Evolutionary conservation across 1,284 basidiomycete species (phyloP).

Genomic region (Ustilago vetiveriae): DNA sequence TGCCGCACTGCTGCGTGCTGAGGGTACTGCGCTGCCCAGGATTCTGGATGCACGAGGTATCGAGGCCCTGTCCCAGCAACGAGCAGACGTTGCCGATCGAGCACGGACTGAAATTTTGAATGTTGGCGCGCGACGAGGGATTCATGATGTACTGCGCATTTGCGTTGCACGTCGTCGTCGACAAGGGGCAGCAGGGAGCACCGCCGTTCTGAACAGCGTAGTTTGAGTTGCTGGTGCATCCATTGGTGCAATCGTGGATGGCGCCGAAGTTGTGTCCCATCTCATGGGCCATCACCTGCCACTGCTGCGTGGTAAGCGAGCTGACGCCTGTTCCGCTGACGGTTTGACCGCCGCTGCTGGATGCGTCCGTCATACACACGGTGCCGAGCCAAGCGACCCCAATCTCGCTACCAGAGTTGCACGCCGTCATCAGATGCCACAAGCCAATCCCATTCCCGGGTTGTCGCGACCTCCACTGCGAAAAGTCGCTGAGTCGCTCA

Average conservation of each 20-base stretch:
- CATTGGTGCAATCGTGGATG: slow-evolving; percentile 74
- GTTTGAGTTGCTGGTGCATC: slow-evolving; percentile 72
- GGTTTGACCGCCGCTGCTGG: slow-evolving; percentile 70
- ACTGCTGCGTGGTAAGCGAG: slow-evolving; percentile 74
- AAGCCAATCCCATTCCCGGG: slow-evolving; percentile 79
- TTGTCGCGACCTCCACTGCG: slow-evolving; percentile 80
- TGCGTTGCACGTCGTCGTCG: slow-evolving; percentile 75
- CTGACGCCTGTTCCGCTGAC: slow-evolving; percentile 87
- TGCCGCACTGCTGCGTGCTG: slow-evolving; percentile 61
- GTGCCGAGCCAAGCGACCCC: slow-evolving; percentile 81
- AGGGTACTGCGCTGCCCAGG: slow-evolving; percentile 52
- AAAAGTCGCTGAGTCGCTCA: slow-evolving; percentile 80
- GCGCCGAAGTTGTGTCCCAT: slow-evolving; percentile 88
- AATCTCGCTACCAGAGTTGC: slow-evolving; percentile 83
- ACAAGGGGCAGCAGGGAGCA: slow-evolving; percentile 77
- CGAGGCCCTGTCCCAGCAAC: slow-evolving; percentile 64
- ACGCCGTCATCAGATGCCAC: slow-evolving; percentile 90
- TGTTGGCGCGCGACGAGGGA: slow-evolving; percentile 46
- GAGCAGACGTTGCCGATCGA: slow-evolving; percentile 84
- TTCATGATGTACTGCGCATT: slow-evolving; percentile 64
- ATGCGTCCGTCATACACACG: slow-evolving; percentile 67
- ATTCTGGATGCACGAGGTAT: slow-evolving; percentile 65
- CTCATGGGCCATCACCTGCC: slow-evolving; percentile 85
- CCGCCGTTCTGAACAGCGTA: slow-evolving; percentile 45
- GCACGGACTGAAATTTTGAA: slow-evolving; percentile 70